Percentiles rank a stretch among this genome's conserved stretches.
Conservation (phyloP, 1,139 yeast genomes). For the Pichia sp. region DNA sequence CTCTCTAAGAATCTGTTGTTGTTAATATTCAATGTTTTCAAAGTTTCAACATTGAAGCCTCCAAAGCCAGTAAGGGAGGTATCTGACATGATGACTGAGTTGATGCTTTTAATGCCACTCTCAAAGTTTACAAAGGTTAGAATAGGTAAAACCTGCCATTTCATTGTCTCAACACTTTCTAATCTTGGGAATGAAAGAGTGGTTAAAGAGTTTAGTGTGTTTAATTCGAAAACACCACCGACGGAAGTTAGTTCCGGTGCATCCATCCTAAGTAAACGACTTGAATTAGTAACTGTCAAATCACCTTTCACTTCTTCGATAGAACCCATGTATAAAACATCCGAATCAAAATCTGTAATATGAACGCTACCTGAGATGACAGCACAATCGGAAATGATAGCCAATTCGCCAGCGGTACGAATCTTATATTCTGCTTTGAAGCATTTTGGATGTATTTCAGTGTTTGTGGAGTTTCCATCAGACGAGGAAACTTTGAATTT, state of each 20-base stretch:
- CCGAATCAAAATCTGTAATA: conserved; percentile 39
- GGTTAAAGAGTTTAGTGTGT: conserved; percentile 56
- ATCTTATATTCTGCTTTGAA: conserved; percentile 31
- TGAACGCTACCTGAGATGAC: conserved; percentile 44
- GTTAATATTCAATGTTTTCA: conserved; percentile 54
- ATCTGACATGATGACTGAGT: conserved; percentile 56
- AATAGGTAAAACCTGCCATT: conserved; percentile 71
- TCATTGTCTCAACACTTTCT: conserved; percentile 39
- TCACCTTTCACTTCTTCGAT: conserved; percentile 50
- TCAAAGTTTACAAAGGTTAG: conserved; percentile 49
- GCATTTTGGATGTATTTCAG: conserved; percentile 25
- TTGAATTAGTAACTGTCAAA: conserved; percentile 45
- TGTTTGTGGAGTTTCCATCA: not conserved
- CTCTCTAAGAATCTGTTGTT: conserved; percentile 65
- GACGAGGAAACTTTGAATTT: conserved; percentile 2
- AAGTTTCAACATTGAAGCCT: conserved; percentile 46
- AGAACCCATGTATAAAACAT: conserved; percentile 44
- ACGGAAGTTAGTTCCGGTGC: conserved; percentile 43
- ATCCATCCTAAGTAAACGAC: conserved; percentile 49
- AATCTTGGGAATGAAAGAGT: conserved; percentile 49
- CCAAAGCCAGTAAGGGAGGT: conserved; percentile 60
- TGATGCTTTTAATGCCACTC: conserved; percentile 41
- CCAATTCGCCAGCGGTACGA: conserved; percentile 35
- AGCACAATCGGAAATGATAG: conserved; percentile 38
- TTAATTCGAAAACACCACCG: conserved; percentile 41